Evolutionary conservation across 768 basidiomycete species (phyloP).

Genomic region (Imleria badia): DNA sequence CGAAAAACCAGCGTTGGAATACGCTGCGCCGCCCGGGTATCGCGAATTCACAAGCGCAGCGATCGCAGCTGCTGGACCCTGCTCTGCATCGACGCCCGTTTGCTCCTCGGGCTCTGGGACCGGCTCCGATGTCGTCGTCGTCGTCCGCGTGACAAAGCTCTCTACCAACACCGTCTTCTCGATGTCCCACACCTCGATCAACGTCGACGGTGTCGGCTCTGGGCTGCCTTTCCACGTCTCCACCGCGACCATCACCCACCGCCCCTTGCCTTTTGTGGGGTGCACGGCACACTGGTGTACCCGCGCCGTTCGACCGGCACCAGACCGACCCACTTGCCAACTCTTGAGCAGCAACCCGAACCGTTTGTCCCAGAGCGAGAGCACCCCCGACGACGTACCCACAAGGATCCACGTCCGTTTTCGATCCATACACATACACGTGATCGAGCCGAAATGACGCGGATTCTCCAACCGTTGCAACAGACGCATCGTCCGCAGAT

Average conservation of each 20-base stretch:
- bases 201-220: conserved; percentile 43
- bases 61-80: conserved; percentile 70
- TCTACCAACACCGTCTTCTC: conserved; percentile 80
- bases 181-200: conserved; percentile 93
- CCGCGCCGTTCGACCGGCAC: conserved; percentile 50
- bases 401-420: conserved; percentile 87
- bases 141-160: conserved; percentile 62
- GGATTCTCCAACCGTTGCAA: conserved; percentile 82
- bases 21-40: conserved; percentile 41
- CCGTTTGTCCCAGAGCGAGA: conserved; percentile 93
- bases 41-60: conserved; percentile 75
- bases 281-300: conserved; percentile 80
- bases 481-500: conserved; percentile 81
- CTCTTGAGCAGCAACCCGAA: conserved; percentile 88
- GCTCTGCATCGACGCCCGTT: conserved; percentile 54
- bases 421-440: conserved; percentile 79
- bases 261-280: conserved; percentile 82
- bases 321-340: conserved; percentile 72
- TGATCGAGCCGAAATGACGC: conserved; percentile 82
- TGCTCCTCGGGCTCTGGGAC: conserved; percentile 54
- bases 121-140: conserved; percentile 44
- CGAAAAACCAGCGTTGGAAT: conserved; percentile 13
- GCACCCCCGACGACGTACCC: conserved; percentile 80
- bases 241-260: conserved; percentile 86
- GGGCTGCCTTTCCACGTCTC: conserved; percentile 46